These are phyloP conservation scores for Talaromyces liani DNA, from an alignment of 495 filamentous ascomycete species.

Conservation along the genomic window DNA sequence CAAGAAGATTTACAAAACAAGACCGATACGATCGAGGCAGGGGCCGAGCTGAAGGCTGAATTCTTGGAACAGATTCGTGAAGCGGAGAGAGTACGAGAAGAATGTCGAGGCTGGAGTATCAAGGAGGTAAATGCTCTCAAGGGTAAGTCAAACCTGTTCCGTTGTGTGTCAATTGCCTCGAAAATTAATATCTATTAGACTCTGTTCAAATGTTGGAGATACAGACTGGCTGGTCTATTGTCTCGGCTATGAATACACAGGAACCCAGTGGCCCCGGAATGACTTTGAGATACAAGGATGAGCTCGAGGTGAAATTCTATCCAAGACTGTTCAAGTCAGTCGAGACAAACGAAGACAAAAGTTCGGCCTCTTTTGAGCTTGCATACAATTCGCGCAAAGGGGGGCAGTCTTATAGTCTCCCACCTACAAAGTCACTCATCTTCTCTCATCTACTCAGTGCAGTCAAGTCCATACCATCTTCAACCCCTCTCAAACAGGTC, in stretches of 20 bases:
- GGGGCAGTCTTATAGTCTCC: slow-evolving; percentile 14
- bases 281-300: slow-evolving; percentile 69
- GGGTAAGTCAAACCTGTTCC: slow-evolving; percentile 35
- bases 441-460: slow-evolving; percentile 30
- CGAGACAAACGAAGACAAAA: slow-evolving; percentile 11
- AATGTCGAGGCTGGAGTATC: slow-evolving; percentile 82
- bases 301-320: slow-evolving; percentile 73
- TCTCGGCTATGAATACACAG: slow-evolving; percentile 44
- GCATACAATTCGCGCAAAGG: slow-evolving; percentile 14
- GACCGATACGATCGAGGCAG: slow-evolving; percentile 49
- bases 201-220: slow-evolving; percentile 62
- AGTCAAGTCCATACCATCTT: slow-evolving; percentile 25
- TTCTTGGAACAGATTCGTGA: slow-evolving; percentile 68
- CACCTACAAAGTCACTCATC: slow-evolving; percentile 30
- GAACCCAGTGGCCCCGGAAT: slow-evolving; percentile 43
- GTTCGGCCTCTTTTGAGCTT: slow-evolving; percentile 24
- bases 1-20: slow-evolving; percentile 55
- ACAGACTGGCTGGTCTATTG: slow-evolving; percentile 69
- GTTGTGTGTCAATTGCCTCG: slow-evolving; percentile 1
- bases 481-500: slow-evolving; percentile 26
- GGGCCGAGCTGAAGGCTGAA: slow-evolving; percentile 57
- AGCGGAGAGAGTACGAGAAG: slow-evolving; percentile 76
- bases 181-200: slow-evolving; percentile 30
- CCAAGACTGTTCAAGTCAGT: slow-evolving; percentile 45
- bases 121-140: slow-evolving; percentile 68